Evolutionary conservation across 768 basidiomycete genomes (phyloP).

Genomic region (Amanita muscaria): DNA sequence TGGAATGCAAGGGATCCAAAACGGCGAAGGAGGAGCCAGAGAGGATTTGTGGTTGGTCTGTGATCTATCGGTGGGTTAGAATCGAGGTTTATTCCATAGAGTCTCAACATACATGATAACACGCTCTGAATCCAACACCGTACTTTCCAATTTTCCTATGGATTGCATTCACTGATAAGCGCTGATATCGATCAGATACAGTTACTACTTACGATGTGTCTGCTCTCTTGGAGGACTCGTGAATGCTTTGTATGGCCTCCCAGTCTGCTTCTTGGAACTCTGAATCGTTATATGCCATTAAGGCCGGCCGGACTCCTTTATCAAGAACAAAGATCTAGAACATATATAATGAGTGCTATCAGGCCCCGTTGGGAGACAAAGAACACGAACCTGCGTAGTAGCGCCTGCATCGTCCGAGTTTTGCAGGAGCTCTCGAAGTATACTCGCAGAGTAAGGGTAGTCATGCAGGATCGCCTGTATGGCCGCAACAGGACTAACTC

Average conservation of each 20-base stretch:
- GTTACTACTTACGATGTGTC: constrained; percentile 32
- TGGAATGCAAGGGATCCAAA: constrained; percentile 33
- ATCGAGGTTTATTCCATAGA: not conserved
- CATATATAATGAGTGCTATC: not conserved
- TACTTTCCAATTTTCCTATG: constrained; percentile 45
- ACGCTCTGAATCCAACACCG: constrained; percentile 41
- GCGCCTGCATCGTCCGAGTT: constrained; percentile 47
- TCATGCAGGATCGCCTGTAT: constrained; percentile 27
- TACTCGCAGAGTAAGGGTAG: constrained; percentile 37
- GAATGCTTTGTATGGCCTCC: constrained; percentile 32
- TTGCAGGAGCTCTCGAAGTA: constrained; percentile 37
- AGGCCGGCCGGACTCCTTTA: constrained; percentile 32
- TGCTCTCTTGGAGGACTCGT: constrained; percentile 36
- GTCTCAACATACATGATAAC: constrained; percentile 35
- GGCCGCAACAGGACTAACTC: constrained; percentile 15
- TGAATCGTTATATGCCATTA: constrained; percentile 40
- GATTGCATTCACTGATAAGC: not conserved
- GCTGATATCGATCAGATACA: no score
- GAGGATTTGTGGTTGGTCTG: constrained; percentile 41
- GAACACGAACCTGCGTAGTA: constrained; percentile 29
- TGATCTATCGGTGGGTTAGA: constrained; percentile 24
- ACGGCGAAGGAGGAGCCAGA: constrained; percentile 31
- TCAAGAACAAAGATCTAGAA: constrained; percentile 36
- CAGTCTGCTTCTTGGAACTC: constrained; percentile 34
- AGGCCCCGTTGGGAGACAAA: not conserved